These are phyloP conservation scores for Phytophthora aleatoria DNA, from an alignment of 352 stramenopile genomes.

Conservation along the genomic window DNA sequence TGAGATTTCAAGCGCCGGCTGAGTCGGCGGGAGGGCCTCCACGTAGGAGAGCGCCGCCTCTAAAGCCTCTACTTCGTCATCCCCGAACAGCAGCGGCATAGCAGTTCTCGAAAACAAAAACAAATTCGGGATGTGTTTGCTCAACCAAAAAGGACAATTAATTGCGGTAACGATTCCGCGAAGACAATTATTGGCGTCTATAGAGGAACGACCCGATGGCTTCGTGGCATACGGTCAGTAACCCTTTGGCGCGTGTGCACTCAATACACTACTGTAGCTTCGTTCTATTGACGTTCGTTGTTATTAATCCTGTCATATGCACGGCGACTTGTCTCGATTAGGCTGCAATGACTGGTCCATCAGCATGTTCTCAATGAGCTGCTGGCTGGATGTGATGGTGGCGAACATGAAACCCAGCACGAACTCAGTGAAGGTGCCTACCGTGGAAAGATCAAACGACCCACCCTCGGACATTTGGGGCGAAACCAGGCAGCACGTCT, in stretches of 20 bases:
- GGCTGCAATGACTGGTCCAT: constrained; percentile 38
- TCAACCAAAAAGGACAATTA: constrained; percentile 5
- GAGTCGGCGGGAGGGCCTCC: constrained; percentile 13
- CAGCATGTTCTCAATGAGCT: constrained; percentile 46
- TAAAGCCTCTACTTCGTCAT: constrained; percentile 34
- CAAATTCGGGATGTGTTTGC: background rate
- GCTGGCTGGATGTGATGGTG: constrained; percentile 38
- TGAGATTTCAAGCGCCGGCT: background rate
- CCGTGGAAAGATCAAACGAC: constrained; percentile 32
- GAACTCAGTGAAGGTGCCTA: constrained; percentile 42
- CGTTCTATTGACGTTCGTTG: constrained; percentile 5
- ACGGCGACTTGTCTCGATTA: background rate
- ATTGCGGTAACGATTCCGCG: background rate
- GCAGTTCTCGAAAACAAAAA: background rate
- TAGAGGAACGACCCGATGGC: no score
- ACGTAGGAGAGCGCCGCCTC: constrained; percentile 35
- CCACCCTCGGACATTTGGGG: constrained; percentile 35
- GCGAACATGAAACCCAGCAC: constrained; percentile 41
- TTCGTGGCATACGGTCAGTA: no score
- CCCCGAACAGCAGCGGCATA: constrained; percentile 40
- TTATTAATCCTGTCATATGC: background rate
- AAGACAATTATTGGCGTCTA: background rate
- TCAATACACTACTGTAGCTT: background rate
- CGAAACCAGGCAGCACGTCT: constrained; percentile 44
- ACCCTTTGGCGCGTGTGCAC: no score